Conservation (phyloP, 257 asterid genomes). For the Ilex asprella region DNA sequence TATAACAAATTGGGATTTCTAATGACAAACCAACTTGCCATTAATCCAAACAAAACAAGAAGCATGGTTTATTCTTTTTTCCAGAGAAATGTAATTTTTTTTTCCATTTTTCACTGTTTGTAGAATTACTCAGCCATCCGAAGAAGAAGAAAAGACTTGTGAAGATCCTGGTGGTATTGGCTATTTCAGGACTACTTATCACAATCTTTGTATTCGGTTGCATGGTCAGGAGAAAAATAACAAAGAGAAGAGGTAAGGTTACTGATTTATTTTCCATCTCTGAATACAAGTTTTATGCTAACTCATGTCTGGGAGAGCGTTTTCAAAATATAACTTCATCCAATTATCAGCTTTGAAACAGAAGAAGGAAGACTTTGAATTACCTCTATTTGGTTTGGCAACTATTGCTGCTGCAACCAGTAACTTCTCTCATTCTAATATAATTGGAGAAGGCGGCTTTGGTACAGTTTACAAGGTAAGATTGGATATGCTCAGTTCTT, state of each 20-base stretch:
- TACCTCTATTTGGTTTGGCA: conserved; percentile 28
- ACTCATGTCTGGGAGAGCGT: neutral
- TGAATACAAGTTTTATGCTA: too few relatives aligned
- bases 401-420: conserved; percentile 27
- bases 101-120: neutral
- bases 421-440: conserved; percentile 28
- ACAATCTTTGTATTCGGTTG: neutral
- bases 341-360: neutral
- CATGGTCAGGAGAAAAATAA: neutral
- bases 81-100: too few relatives aligned
- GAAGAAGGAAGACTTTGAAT: conserved; percentile 24
- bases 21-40: too few relatives aligned
- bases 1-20: too few relatives aligned
- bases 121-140: neutral
- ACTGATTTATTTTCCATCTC: too few relatives aligned
- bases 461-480: conserved; percentile 54
- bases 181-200: neutral
- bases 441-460: conserved; percentile 55
- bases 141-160: neutral
- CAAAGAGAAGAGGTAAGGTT: neutral
- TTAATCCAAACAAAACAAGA: too few relatives aligned
- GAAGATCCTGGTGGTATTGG: neutral
- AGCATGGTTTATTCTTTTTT: too few relatives aligned
- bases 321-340: too few relatives aligned
- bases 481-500: too few relatives aligned